A percentile compares a stretch with the other conserved stretches of the same genome.
Evolutionary conservation across 495 filamentous ascomycete species (phyloP).

Genomic region (Aspergillus baeticus): DNA sequence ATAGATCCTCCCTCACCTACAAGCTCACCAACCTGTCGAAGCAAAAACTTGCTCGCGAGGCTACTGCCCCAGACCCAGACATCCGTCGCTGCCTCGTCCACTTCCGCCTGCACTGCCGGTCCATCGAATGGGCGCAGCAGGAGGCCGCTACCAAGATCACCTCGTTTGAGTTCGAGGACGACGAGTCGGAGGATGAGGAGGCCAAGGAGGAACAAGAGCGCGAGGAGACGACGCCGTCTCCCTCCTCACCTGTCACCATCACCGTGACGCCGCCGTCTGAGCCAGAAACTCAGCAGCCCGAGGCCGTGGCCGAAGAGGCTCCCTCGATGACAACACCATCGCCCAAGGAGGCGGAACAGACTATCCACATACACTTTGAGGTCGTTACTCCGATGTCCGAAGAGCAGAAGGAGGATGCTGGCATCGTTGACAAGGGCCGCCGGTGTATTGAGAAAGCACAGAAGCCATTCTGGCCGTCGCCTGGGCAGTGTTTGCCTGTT

Average conservation of each 20-base stretch:
- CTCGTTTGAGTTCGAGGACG: slow-evolving; percentile 42
- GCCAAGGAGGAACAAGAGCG: neutral
- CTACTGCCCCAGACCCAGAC: slow-evolving; percentile 40
- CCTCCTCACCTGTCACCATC: neutral
- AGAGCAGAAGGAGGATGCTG: slow-evolving; percentile 15
- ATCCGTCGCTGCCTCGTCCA: slow-evolving; percentile 44
- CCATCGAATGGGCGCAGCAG: slow-evolving; percentile 41
- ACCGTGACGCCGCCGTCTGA: neutral
- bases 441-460: slow-evolving; percentile 23
- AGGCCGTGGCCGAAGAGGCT: neutral
- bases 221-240: too few species aligned
- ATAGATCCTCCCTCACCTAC: slow-evolving; percentile 42
- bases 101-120: slow-evolving; percentile 40
- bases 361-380: slow-evolving; percentile 17
- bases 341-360: slow-evolving; percentile 1
- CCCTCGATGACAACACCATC: neutral
- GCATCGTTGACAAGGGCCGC: slow-evolving; percentile 23
- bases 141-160: slow-evolving; percentile 45
- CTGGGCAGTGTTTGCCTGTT: slow-evolving; percentile 23
- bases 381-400: slow-evolving; percentile 6
- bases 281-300: neutral
- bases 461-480: slow-evolving; percentile 22
- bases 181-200: slow-evolving; percentile 30
- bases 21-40: slow-evolving; percentile 43
- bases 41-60: slow-evolving; percentile 42